Conservation (phyloP, 2,329 filamentous ascomycete genomes). For the Alternaria ventricosa region DNA sequence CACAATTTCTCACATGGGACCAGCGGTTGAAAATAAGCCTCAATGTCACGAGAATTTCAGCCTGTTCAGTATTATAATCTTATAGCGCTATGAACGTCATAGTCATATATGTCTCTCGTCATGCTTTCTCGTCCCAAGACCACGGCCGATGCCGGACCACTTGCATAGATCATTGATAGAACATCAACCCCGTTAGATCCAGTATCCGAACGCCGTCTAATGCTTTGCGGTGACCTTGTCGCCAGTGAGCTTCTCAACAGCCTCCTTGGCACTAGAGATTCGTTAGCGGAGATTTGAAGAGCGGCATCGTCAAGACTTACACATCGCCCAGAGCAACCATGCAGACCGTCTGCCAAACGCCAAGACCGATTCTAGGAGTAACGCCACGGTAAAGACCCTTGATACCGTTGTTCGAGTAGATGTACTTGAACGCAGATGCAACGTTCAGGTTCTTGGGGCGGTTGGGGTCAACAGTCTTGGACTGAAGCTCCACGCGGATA, state of each 20-base stretch:
- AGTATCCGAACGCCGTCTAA: slow-evolving; percentile 51
- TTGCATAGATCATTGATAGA: slow-evolving; percentile 5
- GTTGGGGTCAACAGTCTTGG: slow-evolving; percentile 97
- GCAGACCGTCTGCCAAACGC: slow-evolving; percentile 99
- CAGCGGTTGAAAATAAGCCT: neutral
- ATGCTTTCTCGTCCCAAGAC: neutral
- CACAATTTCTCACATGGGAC: neutral
- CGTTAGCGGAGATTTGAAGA: slow-evolving; percentile 24
- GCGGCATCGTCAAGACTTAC: slow-evolving; percentile 64
- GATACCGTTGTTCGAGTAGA: slow-evolving; percentile 87
- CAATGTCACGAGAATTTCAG: neutral
- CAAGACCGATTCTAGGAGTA: slow-evolving; percentile 88
- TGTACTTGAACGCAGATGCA: slow-evolving; percentile 80
- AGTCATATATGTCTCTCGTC: neutral
- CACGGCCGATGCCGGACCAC: slow-evolving; percentile 2
- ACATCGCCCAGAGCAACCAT: slow-evolving; percentile 99
- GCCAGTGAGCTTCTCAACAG: slow-evolving; percentile 69
- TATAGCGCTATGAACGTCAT: slow-evolving; percentile 6
- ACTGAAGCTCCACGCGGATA: slow-evolving; percentile 99
- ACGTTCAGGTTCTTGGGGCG: slow-evolving; percentile 99
- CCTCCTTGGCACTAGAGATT: slow-evolving; percentile 65
- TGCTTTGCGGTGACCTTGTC: slow-evolving; percentile 70
- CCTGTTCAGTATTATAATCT: slow-evolving; percentile 13
- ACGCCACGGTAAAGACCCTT: slow-evolving; percentile 96
- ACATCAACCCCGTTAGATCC: slow-evolving; percentile 7